Base-by-base conservation (phyloP, 306 rosid genomes). In the Mimosa pudica region DNA sequence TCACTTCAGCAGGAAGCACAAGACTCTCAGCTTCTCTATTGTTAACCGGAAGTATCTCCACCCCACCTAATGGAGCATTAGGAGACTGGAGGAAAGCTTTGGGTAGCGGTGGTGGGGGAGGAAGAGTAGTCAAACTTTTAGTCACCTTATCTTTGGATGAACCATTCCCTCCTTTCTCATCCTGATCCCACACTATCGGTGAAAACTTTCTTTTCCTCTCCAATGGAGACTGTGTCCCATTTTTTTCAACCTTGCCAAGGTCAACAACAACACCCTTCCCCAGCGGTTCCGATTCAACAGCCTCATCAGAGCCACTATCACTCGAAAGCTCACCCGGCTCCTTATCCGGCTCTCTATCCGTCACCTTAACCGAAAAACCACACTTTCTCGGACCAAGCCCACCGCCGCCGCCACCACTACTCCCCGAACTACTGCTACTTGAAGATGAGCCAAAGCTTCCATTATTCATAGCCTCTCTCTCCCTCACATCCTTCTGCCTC, bases 311-410 rank as follows among this genome's bases (percentile, higher is more conserved):
- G 38, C 97, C 96, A 57, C 97, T 94, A 86, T 91, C 99, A 77
- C 97, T 96, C 4, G 99, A 96, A 85, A 96, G 90, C 65, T 96
- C 99, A 47, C 99, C 99, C 1, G 99, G 98, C 85, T 93, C 99
- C 82, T 84, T 90, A 63, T 96, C 99, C 66, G 84, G 98, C 85
- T 93, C 99, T 82, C 84, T 90, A 63, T 96, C 99, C 66, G 84
- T 18, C 2, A 88, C 33, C 88, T 81, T 89, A 6, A 62, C 83
- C 11, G 87, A 75, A 78, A 88, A 81, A 30, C 61, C 94, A 89
- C 89, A 83, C 49, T 85, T 86, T 74, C 86, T 88, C 9, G 91
- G 89, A 41, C 94, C 94, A 24, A 79, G 87, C 54, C 84, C 70
- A 16, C 91, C 80, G 10, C 92, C 84, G 14, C 84, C 70, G 12